Percentiles rank a stretch among this genome's conserved stretches.
phyloP scores from a whole-genome alignment of 768 basidiomycete genomes.

The Inosperma sp. region DNA sequence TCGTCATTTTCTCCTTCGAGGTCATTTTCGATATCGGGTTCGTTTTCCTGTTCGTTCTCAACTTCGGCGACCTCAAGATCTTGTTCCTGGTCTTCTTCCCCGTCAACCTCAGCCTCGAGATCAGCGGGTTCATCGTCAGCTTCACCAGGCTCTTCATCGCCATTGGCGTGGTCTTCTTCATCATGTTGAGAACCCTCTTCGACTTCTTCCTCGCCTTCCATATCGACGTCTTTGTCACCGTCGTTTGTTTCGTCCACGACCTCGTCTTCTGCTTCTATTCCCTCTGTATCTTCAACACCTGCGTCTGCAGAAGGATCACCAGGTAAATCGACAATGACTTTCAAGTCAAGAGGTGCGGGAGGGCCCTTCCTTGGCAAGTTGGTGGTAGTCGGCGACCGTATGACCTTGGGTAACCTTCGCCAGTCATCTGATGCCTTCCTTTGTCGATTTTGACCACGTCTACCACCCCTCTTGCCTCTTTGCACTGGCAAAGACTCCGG shows the following conservation, averaged over 20 bases:
- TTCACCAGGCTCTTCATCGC: conserved; percentile 21
- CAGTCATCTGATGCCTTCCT: not conserved
- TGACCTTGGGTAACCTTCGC: not conserved
- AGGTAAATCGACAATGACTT: not conserved
- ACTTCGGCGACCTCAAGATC: conserved; percentile 28
- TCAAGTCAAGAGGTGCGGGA: conserved; percentile 6
- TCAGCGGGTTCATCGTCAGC: conserved; percentile 27
- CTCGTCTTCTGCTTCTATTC: not conserved
- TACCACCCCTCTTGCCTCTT: not conserved
- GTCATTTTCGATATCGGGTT: conserved; percentile 34
- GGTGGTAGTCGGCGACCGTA: not conserved
- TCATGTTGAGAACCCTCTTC: conserved; percentile 9
- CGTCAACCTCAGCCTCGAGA: conserved; percentile 18
- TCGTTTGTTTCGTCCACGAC: not conserved
- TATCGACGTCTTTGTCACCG: not conserved
- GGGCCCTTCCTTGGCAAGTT: too few relatives aligned
- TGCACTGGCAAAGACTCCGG: not conserved
- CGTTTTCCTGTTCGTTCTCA: conserved; percentile 28
- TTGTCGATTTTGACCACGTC: not conserved
- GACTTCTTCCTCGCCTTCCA: conserved; percentile 7
- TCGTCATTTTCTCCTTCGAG: conserved; percentile 26
- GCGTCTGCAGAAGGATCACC: not conserved
- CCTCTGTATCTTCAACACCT: not conserved
- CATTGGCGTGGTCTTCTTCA: conserved; percentile 3
- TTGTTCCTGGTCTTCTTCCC: conserved; percentile 24